Percentiles rank a stretch among this genome's conserved stretches.
These are phyloP conservation scores for Neurospora intermedia DNA, from an alignment of 495 filamentous ascomycete genomes.

Conservation along the genomic window DNA sequence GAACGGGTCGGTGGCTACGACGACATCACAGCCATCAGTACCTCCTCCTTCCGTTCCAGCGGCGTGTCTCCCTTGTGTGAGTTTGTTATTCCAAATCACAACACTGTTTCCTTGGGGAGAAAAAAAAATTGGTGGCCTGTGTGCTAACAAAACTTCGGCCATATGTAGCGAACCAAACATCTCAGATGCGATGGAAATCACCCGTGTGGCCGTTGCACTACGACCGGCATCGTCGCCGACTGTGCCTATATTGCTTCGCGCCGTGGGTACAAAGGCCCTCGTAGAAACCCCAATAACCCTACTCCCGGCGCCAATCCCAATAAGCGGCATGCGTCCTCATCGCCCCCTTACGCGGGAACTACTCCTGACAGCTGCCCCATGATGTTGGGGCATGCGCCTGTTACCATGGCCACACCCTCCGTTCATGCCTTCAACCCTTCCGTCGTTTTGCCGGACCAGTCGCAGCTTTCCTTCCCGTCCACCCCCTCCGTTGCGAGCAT, in stretches of 20 bases:
- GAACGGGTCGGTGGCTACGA: constrained; percentile 8
- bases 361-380: constrained; percentile 34
- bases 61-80: constrained; percentile 39
- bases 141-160: constrained; percentile 4
- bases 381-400: constrained; percentile 28
- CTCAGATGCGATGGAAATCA: constrained; percentile 38
- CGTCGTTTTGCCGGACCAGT: constrained; percentile 29
- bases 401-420: constrained; percentile 17
- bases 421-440: constrained; percentile 26
- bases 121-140: not conserved
- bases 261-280: constrained; percentile 41
- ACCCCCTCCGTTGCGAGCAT: constrained; percentile 21
- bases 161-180: constrained; percentile 35
- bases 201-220: constrained; percentile 35
- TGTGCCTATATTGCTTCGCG: constrained; percentile 41
- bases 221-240: constrained; percentile 23
- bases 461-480: constrained; percentile 24
- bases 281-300: constrained; percentile 25
- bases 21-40: constrained; percentile 21
- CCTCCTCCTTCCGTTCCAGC: constrained; percentile 33
- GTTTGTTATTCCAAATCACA: constrained; percentile 13
- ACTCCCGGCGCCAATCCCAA: constrained; percentile 27
- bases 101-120: constrained; percentile 8
- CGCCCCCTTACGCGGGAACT: constrained; percentile 24
- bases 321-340: constrained; percentile 40